phyloP scores from a whole-genome alignment of 768 basidiomycete species.

The Podaxis mareebaensis region DNA sequence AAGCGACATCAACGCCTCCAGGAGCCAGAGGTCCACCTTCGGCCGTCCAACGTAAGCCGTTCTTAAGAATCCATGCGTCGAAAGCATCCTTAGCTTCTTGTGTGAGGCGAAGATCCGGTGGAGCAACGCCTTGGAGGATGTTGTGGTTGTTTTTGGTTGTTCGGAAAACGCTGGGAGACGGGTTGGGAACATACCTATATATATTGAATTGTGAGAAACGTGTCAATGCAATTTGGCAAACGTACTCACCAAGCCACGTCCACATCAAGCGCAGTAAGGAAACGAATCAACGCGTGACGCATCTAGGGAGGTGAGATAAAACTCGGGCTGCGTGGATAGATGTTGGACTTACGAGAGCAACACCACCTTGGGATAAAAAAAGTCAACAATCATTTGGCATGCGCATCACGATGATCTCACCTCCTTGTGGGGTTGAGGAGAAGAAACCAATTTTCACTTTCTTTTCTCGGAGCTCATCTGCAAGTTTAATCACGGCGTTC shows the following conservation, averaged over 20 bases:
- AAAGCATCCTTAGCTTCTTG: constrained; percentile 78
- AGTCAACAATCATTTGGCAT: constrained; percentile 16
- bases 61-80: constrained; percentile 87
- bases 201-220: background rate
- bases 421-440: constrained; percentile 93
- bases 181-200: constrained; percentile 82
- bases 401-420: constrained; percentile 37
- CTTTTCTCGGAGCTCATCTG: constrained; percentile 82
- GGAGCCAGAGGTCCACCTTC: constrained; percentile 82
- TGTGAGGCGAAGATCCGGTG: constrained; percentile 74
- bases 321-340: constrained; percentile 23
- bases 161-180: constrained; percentile 86
- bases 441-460: constrained; percentile 92
- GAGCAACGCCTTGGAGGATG: constrained; percentile 90
- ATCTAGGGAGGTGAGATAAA: constrained; percentile 49
- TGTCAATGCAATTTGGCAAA: background rate
- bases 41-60: constrained; percentile 85
- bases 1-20: constrained; percentile 84
- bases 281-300: constrained; percentile 91
- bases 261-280: constrained; percentile 78
- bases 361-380: constrained; percentile 64
- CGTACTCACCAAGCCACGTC: constrained; percentile 75
- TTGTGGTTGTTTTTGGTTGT: constrained; percentile 97
- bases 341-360: constrained; percentile 72
- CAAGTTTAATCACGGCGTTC: constrained; percentile 80